Base-by-base conservation (phyloP, 2,329 filamentous ascomycete species). In the Fusarium begoniae region DNA sequence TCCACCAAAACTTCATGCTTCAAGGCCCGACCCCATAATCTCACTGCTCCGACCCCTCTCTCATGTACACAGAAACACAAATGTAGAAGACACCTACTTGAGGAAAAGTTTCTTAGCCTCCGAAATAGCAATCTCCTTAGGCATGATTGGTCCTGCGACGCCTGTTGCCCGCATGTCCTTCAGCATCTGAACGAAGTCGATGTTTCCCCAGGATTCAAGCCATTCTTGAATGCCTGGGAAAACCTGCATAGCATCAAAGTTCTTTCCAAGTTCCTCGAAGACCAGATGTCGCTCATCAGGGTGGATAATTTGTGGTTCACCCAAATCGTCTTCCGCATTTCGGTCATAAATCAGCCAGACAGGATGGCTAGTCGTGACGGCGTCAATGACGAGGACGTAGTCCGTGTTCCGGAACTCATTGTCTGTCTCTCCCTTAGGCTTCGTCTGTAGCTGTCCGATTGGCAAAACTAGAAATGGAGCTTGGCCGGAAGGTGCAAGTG, bases 101-200 rank as follows among this genome's bases (percentile, higher is more conserved):
- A 2, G 0, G 9, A 30, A 2, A 6, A 48, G 3, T 0, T 50
- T 32, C 0, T n/a, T 2, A 50, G 47, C 28, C 15, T 24, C 47
- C 2, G 20, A 14, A n/a, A 32, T 0, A 7, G 47, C 3, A 13
- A 50, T 0, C 20, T 18, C 15, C 2, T 4, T 13, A 6, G 22
- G 7, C 15, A 13, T 3, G 3, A 50, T 8, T 32, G 15, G 28
- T 6, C 15, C 47, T 9, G 22, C 14, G 22, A 32, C 13, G 10
- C 28, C 6, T 13, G 28, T 50, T 32, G 1, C 20, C 14, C 11
- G 9, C 28, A 50, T 50, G 1, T 0, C 0, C 28, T 32, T 13
- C 28, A n/a, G 9, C 5, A 50, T 30, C 0, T 9, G 15, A 50
- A 22, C 5, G 28, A 50, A 50, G 22, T 32, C 22, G 4, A 32